These are phyloP conservation scores for Neophaeococcomyces mojaviensis DNA, from an alignment of 2,329 filamentous ascomycete genomes.

Conservation along the genomic window DNA sequence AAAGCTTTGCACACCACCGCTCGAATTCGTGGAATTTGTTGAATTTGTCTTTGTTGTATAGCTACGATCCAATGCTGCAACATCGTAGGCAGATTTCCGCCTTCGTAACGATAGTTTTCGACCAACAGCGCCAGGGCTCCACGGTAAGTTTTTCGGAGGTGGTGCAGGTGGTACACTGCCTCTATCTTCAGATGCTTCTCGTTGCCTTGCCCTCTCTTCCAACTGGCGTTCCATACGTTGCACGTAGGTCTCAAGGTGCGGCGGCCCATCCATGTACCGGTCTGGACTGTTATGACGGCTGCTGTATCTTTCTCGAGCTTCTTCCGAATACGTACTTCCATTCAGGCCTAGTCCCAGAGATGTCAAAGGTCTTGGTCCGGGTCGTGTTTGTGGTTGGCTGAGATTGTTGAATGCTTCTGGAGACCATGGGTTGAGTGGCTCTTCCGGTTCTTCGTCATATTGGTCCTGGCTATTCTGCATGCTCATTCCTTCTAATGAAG, in stretches of 20 bases:
- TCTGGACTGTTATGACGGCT: conserved; percentile 42
- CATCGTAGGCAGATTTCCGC: conserved; percentile 59
- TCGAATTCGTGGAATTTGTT: conserved; percentile 72
- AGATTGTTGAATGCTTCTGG: conserved; percentile 71
- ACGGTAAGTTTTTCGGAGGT: conserved; percentile 49
- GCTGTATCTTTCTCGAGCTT: conserved; percentile 53
- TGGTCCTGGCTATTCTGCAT: conserved; percentile 45
- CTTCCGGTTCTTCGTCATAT: conserved; percentile 45
- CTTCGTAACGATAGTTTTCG: conserved; percentile 32
- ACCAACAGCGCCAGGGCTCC: conserved; percentile 30
- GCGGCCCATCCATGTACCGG: conserved; percentile 50
- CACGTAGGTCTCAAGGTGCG: conserved; percentile 77
- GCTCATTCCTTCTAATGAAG: conserved; percentile 81
- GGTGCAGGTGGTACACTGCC: conserved; percentile 51
- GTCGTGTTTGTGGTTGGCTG: conserved; percentile 28
- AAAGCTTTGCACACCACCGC: conserved; percentile 61
- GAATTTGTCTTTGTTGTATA: conserved; percentile 82
- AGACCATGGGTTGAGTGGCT: conserved; percentile 71
- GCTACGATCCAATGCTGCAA: conserved; percentile 67
- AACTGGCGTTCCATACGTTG: conserved; percentile 84
- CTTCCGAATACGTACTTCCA: conserved; percentile 35
- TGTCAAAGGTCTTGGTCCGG: conserved; percentile 56
- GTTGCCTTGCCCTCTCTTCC: conserved; percentile 50
- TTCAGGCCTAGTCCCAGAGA: conserved; percentile 61
- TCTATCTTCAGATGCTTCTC: conserved; percentile 40